These are phyloP conservation scores for Pestalotiopsis sp. DNA, from an alignment of 2,329 filamentous ascomycete genomes.

Conservation along the genomic window DNA sequence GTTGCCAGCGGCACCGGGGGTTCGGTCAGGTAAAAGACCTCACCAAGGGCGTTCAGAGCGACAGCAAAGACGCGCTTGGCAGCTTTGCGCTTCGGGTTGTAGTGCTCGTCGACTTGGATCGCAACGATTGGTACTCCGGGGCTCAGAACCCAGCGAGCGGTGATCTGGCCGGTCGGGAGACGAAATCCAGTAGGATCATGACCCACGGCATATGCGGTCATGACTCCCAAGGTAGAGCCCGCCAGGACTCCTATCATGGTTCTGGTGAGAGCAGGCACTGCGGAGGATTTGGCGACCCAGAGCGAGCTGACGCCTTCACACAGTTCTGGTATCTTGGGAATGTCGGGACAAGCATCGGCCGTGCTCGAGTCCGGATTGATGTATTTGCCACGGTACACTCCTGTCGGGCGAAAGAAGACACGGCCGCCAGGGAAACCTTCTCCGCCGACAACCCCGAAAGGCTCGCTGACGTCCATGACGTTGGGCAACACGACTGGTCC, in stretches of 20 bases:
- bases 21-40: conserved; percentile 82
- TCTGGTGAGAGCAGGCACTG: conserved; percentile 71
- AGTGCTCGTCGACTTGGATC: conserved; percentile 82
- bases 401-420: conserved; percentile 73
- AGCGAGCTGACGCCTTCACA: conserved; percentile 75
- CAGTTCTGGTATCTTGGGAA: conserved; percentile 73
- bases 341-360: conserved; percentile 67
- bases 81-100: conserved; percentile 70
- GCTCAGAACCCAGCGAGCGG: conserved; percentile 85
- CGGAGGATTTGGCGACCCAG: conserved; percentile 85
- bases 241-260: conserved; percentile 81
- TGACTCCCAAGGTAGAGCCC: conserved; percentile 80
- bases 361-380: conserved; percentile 64
- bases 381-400: conserved; percentile 78
- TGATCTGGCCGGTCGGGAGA: conserved; percentile 75
- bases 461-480: conserved; percentile 87
- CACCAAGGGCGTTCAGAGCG: conserved; percentile 89
- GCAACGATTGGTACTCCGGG: conserved; percentile 91
- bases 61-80: conserved; percentile 84
- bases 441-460: conserved; percentile 80
- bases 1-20: conserved; percentile 61
- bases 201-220: conserved; percentile 81
- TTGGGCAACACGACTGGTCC: conserved; percentile 82
- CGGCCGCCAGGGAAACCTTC: conserved; percentile 86
- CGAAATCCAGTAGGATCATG: conserved; percentile 59